These are phyloP conservation scores for Annona squamosa DNA, from an alignment of 164 flowering plant genomes.

Conservation along the genomic window DNA sequence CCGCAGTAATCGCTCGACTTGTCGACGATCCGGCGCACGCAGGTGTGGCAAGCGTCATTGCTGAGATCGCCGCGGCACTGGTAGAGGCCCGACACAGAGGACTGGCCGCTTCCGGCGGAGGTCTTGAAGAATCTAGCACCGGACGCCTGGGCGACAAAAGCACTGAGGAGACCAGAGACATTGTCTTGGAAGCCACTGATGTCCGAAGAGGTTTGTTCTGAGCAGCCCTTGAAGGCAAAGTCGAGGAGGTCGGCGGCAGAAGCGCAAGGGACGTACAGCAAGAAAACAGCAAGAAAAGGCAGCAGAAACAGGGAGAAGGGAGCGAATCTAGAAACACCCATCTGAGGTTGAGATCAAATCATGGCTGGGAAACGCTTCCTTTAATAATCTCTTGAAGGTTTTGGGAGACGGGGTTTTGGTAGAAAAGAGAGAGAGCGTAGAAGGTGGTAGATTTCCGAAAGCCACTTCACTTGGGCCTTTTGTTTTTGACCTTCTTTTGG, in stretches of 20 bases:
- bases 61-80: constrained; percentile 89
- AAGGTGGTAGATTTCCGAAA: not conserved
- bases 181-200: constrained; percentile 55
- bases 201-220: constrained; percentile 55
- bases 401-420: not conserved
- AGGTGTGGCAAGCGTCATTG: constrained; percentile 58
- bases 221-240: constrained; percentile 80
- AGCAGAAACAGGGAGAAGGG: not conserved
- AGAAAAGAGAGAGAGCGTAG: not conserved
- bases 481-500: not conserved
- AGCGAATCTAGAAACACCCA: constrained; percentile 6
- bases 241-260: constrained; percentile 29
- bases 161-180: constrained; percentile 47
- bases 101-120: constrained; percentile 44
- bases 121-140: constrained; percentile 62
- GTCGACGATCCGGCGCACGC: constrained; percentile 58
- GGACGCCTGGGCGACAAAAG: constrained; percentile 59
- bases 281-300: not conserved
- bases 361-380: not conserved
- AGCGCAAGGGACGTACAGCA: not conserved
- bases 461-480: not conserved
- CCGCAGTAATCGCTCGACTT: constrained; percentile 52
- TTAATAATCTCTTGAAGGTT: not conserved
- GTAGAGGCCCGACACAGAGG: constrained; percentile 56
- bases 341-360: constrained; percentile 9